phyloP scores from a whole-genome alignment of 805 yeast genomes.

The Saccharomycopsis amapae region DNA sequence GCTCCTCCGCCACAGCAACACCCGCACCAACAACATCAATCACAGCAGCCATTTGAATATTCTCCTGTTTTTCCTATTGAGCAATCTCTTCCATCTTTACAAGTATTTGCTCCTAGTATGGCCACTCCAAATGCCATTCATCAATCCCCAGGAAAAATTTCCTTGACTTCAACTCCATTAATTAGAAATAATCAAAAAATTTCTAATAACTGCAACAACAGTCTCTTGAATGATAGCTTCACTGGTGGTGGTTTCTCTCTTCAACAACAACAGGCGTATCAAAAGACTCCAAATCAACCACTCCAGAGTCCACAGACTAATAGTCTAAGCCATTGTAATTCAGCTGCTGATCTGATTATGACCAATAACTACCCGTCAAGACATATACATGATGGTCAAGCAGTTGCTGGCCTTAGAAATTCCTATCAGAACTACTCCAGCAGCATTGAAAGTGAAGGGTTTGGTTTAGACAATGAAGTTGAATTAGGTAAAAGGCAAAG shows the following conservation, averaged over 20 bases:
- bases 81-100: too few relatives aligned
- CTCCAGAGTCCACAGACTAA: not conserved
- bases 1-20: too few relatives aligned
- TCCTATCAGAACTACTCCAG: conserved; percentile 15
- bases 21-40: too few relatives aligned
- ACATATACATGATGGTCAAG: not conserved
- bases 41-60: too few relatives aligned
- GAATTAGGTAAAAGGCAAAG: conserved; percentile 4
- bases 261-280: not conserved
- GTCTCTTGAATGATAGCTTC: too few relatives aligned
- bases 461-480: conserved; percentile 11
- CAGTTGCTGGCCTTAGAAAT: not conserved
- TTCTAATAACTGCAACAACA: too few relatives aligned
- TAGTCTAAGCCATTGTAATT: conserved; percentile 7
- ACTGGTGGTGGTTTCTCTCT: too few relatives aligned
- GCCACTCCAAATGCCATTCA: not conserved
- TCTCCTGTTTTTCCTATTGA: too few relatives aligned
- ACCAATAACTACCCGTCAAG: not conserved
- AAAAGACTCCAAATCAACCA: too few relatives aligned
- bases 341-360: conserved; percentile 15
- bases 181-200: too few relatives aligned
- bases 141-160: not conserved
- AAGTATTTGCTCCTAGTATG: too few relatives aligned
- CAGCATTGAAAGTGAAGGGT: conserved; percentile 19
- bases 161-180: too few relatives aligned